phyloP scores from a whole-genome alignment of 192 early-diverging fungal species.

The Coemansia guatemalensis region DNA sequence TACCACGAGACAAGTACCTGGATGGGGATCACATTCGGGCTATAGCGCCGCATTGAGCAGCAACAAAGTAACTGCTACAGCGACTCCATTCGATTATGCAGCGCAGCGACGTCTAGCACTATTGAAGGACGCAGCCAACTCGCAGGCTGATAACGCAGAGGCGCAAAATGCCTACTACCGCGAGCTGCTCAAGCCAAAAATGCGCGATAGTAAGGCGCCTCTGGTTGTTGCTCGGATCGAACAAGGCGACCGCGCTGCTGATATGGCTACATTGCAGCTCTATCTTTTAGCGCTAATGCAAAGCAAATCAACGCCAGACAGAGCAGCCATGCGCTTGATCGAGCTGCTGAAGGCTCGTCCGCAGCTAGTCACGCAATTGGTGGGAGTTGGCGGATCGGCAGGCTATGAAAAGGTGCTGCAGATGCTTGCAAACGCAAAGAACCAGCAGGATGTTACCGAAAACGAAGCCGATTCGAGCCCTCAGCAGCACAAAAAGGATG shows the following conservation, averaged over 20 bases:
- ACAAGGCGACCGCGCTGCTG: constrained; percentile 35
- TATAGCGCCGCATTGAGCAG: constrained; percentile 2
- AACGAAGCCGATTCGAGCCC: constrained; percentile 1
- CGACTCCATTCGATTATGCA: constrained; percentile 21
- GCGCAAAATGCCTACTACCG: constrained; percentile 50
- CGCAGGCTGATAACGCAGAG: constrained; percentile 15
- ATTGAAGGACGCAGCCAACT: constrained; percentile 37
- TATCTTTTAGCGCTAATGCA: constrained; percentile 52
- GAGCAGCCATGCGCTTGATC: constrained; percentile 45
- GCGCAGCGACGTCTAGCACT: constrained; percentile 32
- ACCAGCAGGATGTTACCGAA: constrained; percentile 1
- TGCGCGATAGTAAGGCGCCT: constrained; percentile 30
- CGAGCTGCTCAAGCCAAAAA: constrained; percentile 40
- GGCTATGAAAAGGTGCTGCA: constrained; percentile 47
- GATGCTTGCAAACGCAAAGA: constrained; percentile 38
- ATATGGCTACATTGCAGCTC: constrained; percentile 44
- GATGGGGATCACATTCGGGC: constrained; percentile 48
- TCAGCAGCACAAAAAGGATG: constrained; percentile 1
- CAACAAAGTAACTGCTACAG: constrained; percentile 4
- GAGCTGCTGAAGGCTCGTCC: constrained; percentile 43
- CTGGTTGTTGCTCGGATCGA: constrained; percentile 47
- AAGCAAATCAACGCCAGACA: constrained; percentile 33
- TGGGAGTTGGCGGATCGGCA: constrained; percentile 18
- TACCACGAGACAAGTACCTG: constrained; percentile 17
- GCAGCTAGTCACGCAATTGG: constrained; percentile 36